Base-by-base conservation (phyloP, 805 yeast genomes). In the Ogataea polymorpha region DNA sequence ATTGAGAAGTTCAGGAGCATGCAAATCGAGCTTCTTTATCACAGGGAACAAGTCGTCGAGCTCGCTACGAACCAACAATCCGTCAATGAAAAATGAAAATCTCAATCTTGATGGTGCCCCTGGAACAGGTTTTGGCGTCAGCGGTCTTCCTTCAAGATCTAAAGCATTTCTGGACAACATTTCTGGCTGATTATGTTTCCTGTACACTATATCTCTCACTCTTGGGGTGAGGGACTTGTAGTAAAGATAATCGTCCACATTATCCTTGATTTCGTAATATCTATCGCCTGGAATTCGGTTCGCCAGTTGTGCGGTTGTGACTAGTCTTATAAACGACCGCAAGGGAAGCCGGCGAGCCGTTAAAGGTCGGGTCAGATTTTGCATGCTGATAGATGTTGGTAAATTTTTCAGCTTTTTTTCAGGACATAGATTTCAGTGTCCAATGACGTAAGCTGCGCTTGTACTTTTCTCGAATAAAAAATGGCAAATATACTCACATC, bases 191-290 rank as follows among this genome's bases (percentile, higher is more conserved):
- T 56, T 55, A 21, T 48, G 53, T 11, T 42, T 32, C 34, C 59
- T 52, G 32, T 56, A 61, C 10, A 58, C 59, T 14, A 53, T 36
- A 2, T 55, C 52, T 27, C 42, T 51, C 48, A 54, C 46, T 27
- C 46, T 50, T 15, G 53, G 49, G 2, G 55, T 48, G 10, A 59
- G 28, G 8, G 57, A 36, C 16, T 49, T 44, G 44, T 37, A 55
- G 35, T 60, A 54, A 14, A 53, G 44, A 26, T 49, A 62, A n/a
- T 56, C 61, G 37, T 62, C 65, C 16, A 62, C 48, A 27, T 55
- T 55, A 16, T 49, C 46, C 33, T 60, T 61, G 35, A 59, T 56
- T 10, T 38, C 51, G 30, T 48, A 48, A 28, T 35, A 44, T 3
- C 14, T 10, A 4, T 23, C 33, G 5, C 42, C 42, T 5, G 37